Base-by-base conservation (phyloP, 1,284 basidiomycete genomes). In the Ustilago xerochloae region DNA sequence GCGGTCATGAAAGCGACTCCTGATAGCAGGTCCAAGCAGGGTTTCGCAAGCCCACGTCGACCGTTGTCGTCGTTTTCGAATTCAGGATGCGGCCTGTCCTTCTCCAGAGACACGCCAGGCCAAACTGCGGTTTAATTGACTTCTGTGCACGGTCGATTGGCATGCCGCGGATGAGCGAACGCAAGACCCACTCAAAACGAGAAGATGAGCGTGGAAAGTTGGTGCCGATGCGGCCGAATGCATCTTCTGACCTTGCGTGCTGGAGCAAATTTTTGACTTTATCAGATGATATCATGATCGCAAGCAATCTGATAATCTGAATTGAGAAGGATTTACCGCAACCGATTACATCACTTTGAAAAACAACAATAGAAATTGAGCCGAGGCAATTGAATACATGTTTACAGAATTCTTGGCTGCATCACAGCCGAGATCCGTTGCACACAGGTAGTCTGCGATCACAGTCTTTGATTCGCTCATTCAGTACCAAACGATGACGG, bases 331-430 rank as follows among this genome's bases (percentile, higher is more conserved):
- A 20, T 30, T 28, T 16, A 39, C 49, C 15, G 35, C 35, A 28
- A 29, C 6, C 22, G 30, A 39, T 39, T 51, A 39, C 51, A 53
- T 41, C 26, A 43, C 29, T 30, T 30, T n/a, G 10, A 41, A 32
- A 26, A 6, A 18, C 6, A 7, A 41, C 38, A 43, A 20, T 41
- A 54, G 13, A 54, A 51, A 18, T 24, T 22, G 15, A 29, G 45
- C 45, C 7, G 26, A 47, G 13, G 24, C 43, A 3, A 15, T 26
- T 56, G 18, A n/a, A 20, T n/a, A 16, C 4, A 22, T 16, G 33
- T 30, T 38, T 38, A 24, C 18, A 46, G 28, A 43, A 28, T 43
- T 60, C 50, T 60, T 60, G 58, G 58, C 58, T 47, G 50, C 58
- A 60, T 41, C 56, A n/a, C 24, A 45, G 0, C n/a, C 54, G 54